Conservation (phyloP, 2,329 filamentous ascomycete species). For the Onygena corvina region DNA sequence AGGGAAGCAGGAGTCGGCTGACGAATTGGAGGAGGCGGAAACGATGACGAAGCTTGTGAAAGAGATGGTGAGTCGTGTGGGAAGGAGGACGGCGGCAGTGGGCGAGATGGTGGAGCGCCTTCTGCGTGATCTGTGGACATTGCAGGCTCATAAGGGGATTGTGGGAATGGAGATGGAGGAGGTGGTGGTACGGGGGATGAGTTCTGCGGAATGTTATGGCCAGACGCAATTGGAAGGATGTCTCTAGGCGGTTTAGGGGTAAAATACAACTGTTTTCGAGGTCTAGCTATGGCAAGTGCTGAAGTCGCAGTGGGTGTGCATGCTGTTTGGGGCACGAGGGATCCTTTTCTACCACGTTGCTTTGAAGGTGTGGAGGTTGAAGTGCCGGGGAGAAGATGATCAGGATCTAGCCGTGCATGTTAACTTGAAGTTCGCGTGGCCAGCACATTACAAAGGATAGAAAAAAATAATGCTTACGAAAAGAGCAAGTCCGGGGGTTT, state of each 20-base stretch:
- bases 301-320: background rate
- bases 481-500: background rate
- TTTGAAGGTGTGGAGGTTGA: background rate
- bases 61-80: no score
- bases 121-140: no score
- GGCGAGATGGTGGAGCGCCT: no score
- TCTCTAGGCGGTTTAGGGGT: background rate
- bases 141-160: no score
- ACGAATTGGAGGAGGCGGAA: background rate
- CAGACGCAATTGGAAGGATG: background rate
- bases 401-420: no score
- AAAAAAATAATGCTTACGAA: background rate
- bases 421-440: no score
- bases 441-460: no score
- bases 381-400: background rate
- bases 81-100: no score
- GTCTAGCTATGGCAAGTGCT: background rate
- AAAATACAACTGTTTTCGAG: no score
- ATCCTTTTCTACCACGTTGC: background rate
- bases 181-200: background rate
- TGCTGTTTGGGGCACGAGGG: background rate
- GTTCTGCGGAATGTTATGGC: background rate
- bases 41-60: background rate
- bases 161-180: no score
- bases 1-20: no score